phyloP scores from a whole-genome alignment of 148 eudicot species.

The Polygonum maritimum region DNA sequence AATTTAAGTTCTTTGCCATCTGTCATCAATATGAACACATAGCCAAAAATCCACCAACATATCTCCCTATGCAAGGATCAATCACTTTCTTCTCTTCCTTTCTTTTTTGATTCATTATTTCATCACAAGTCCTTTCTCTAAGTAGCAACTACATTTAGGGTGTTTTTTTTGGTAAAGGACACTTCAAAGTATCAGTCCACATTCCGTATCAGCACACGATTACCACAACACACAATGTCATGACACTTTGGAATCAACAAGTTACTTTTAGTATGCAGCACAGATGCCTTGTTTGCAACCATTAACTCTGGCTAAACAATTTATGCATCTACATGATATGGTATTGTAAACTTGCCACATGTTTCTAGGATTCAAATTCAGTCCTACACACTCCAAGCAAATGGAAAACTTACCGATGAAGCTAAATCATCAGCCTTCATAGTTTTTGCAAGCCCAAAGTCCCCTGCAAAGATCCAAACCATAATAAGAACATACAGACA shows the following conservation, averaged over 20 bases:
- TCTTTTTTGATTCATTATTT: neutral
- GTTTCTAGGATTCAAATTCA: neutral
- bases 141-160: neutral
- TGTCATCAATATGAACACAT: neutral
- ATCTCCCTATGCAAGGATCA: neutral
- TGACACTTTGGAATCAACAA: neutral
- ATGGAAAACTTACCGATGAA: conserved; percentile 59
- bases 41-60: neutral
- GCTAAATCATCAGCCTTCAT: conserved; percentile 97
- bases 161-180: neutral
- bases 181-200: neutral
- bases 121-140: neutral
- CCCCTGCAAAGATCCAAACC: conserved; percentile 43
- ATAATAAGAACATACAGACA: neutral
- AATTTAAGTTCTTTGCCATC: neutral
- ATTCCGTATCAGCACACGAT: neutral
- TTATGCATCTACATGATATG: neutral
- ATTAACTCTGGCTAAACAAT: neutral
- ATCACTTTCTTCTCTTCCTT: neutral
- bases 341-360: neutral
- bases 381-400: neutral
- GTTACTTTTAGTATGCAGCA: neutral
- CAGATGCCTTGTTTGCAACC: neutral
- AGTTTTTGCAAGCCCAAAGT: conserved; percentile 98
- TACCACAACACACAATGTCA: neutral